Conservation (phyloP, 768 basidiomycete species). For the Tylopilus rubrobrunneus region DNA sequence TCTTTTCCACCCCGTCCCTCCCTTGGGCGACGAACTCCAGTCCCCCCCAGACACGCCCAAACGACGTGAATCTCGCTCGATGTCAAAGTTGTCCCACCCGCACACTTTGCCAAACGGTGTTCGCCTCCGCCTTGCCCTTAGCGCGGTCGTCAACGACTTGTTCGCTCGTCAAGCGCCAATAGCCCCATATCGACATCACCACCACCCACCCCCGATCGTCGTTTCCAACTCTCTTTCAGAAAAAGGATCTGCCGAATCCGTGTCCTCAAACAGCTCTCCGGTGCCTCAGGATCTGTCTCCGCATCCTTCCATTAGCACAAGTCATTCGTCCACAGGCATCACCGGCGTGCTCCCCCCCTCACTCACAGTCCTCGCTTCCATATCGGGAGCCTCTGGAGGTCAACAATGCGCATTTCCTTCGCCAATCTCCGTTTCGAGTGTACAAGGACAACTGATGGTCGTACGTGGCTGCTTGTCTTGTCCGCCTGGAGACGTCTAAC, state of each 20-base stretch:
- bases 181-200: slow-evolving; percentile 32
- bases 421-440: neutral
- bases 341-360: slow-evolving; percentile 28
- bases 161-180: slow-evolving; percentile 67
- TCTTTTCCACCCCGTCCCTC: slow-evolving; percentile 47
- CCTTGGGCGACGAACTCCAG: slow-evolving; percentile 46
- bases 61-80: slow-evolving; percentile 22
- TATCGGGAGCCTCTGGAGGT: slow-evolving; percentile 19
- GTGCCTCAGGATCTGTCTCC: too few species aligned
- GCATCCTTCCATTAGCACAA: slow-evolving; percentile 21
- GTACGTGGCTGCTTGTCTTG: slow-evolving; percentile 10
- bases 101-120: slow-evolving; percentile 79
- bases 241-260: slow-evolving; percentile 20
- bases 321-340: slow-evolving; percentile 13
- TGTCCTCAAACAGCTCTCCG: slow-evolving; percentile 24
- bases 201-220: slow-evolving; percentile 34
- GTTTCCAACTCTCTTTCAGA: slow-evolving; percentile 26
- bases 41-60: slow-evolving; percentile 52
- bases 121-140: slow-evolving; percentile 68
- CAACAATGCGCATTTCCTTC: slow-evolving; percentile 8
- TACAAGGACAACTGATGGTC: slow-evolving; percentile 8
- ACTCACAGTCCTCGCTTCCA: slow-evolving; percentile 26
- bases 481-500: neutral
- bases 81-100: slow-evolving; percentile 39
- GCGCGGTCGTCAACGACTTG: slow-evolving; percentile 76